Evolutionary conservation across 148 eudicot species (phyloP), one percentile per base, ranked within the genome.

Genomic region (Nepenthes gracilis): DNA sequence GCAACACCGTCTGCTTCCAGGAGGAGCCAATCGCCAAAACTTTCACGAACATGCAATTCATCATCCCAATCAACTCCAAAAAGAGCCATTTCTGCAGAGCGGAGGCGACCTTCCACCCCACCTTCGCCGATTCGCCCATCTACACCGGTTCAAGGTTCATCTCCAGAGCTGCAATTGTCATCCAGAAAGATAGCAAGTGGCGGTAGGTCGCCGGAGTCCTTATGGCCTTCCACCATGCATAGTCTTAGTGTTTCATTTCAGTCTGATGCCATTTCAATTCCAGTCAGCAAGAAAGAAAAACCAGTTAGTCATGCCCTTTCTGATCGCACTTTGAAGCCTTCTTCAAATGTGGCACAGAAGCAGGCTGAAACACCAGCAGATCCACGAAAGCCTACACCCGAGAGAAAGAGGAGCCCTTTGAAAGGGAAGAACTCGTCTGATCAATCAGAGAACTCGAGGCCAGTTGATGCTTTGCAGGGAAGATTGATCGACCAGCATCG

Each of bases 201-300:
- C 15, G 72, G 73, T 65, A 75, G 77, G 70, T 57, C 81, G 73
- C 82, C 82, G 0, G 96, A 88, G 71, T 75, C 72, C 58, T 75
- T 93, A 71, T 93, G 99, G 96, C 99, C 97, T 47, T 82, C 95
- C n/a, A 86, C 95, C 35, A 89, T 82, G 95, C 83, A 97, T 55
- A 89, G 95, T 68, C 79, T 86, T 47, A 86, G 74, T 68, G 88
- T 81, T 63, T 84, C 99, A 40, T 89, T 93, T 61, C 95, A 89
- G 62, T 81, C 95, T 52, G 95, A 89, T 80, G 58, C 69, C 5
- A 68, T 75, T 65, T 86, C 95, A 33, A 64, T 82, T 35, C 88
- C 98, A 64, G 71, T 84, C 63, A 67, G 65, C 67, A 86, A 83
- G 70, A 89, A 72, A 69, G 99, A 86, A 47, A 93, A 81, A 60